Conservation (phyloP, 495 filamentous ascomycete genomes). For the Annulohypoxylon nitens region DNA sequence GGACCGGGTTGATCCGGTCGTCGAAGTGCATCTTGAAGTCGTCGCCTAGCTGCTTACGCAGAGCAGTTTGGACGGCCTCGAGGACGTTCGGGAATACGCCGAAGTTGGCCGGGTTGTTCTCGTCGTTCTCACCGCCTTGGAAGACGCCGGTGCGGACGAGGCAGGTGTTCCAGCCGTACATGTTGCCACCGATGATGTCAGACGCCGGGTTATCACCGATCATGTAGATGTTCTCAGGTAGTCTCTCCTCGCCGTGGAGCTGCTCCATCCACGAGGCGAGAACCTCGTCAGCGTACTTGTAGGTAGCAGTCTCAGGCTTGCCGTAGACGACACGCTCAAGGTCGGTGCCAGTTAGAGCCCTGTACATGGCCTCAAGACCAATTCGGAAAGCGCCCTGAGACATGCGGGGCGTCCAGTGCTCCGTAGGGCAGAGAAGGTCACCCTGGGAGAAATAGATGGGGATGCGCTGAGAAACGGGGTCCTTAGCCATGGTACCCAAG, state of each 20-base stretch:
- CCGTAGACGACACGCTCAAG: constrained; percentile 88
- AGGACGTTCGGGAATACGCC: constrained; percentile 87
- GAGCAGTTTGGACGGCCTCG: constrained; percentile 94
- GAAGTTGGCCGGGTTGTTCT: constrained; percentile 94
- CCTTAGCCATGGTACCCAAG: constrained; percentile 74
- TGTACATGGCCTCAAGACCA: constrained; percentile 82
- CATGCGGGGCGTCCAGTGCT: constrained; percentile 79
- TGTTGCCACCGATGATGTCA: constrained; percentile 83
- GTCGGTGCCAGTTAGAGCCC: constrained; percentile 77
- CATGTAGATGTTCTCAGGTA: constrained; percentile 85
- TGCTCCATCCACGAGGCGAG: constrained; percentile 80
- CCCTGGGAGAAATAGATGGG: constrained; percentile 83
- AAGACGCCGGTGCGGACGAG: constrained; percentile 76
- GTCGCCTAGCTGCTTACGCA: constrained; percentile 81
- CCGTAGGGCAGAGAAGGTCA: constrained; percentile 81
- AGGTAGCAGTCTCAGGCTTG: constrained; percentile 83
- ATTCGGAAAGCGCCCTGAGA: constrained; percentile 83
- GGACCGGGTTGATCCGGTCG: constrained; percentile 72
- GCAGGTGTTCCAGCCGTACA: constrained; percentile 86
- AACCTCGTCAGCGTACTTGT: constrained; percentile 85
- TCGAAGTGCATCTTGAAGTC: constrained; percentile 67
- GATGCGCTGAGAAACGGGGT: constrained; percentile 74
- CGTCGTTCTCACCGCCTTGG: constrained; percentile 78
- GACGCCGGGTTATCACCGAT: constrained; percentile 84
- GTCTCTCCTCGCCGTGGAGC: constrained; percentile 76